These are phyloP conservation scores for Rossbeevera mucosa DNA, from an alignment of 768 basidiomycete species.

Conservation along the genomic window DNA sequence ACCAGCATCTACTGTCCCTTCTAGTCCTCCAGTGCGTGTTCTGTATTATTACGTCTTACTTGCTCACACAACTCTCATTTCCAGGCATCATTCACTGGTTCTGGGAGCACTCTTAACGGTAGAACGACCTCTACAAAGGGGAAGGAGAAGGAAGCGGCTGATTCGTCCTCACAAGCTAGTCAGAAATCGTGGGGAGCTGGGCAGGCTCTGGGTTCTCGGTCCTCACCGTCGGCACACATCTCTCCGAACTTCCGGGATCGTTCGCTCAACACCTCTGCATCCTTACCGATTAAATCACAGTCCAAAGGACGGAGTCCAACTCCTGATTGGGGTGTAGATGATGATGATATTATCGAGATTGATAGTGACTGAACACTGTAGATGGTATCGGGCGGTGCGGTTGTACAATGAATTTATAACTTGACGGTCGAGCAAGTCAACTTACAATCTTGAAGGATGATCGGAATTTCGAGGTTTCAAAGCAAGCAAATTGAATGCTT, in stretches of 20 bases:
- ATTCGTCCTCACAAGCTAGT: constrained; percentile 28
- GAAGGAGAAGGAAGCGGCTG: constrained; percentile 45
- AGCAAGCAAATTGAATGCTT: neutral
- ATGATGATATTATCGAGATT: constrained; percentile 79
- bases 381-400: neutral
- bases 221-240: constrained; percentile 19
- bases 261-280: constrained; percentile 46
- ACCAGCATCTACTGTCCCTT: constrained; percentile 26
- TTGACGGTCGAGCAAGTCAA: neutral
- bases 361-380: constrained; percentile 60
- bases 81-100: constrained; percentile 54
- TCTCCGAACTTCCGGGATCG: constrained; percentile 33
- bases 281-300: constrained; percentile 40
- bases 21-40: constrained; percentile 29
- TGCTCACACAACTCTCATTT: neutral
- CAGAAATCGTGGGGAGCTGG: constrained; percentile 44
- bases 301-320: constrained; percentile 52
- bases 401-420: constrained; percentile 11
- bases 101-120: constrained; percentile 65
- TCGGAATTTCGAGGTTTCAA: constrained; percentile 2
- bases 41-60: neutral
- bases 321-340: constrained; percentile 83
- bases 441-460: neutral
- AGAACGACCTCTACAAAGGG: constrained; percentile 46
- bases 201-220: constrained; percentile 44